Base-by-base conservation (phyloP, 768 basidiomycete species). In the Tricholoma hemisulphureum region DNA sequence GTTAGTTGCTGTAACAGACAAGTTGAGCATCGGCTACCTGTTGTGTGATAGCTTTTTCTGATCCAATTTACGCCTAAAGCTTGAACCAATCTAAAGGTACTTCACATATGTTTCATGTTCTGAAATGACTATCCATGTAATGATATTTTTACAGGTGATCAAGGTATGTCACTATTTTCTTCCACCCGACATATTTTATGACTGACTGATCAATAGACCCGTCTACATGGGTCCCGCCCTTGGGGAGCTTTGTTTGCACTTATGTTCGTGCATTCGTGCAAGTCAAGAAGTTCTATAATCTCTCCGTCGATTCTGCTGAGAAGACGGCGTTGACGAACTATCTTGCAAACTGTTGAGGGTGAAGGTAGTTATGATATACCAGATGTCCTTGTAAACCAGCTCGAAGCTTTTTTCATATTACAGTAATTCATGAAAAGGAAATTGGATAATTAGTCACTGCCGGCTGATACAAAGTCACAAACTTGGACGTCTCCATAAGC, bases 261-360 rank as follows among this genome's bases (percentile, higher is more conserved):
- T 84, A 84, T 55, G 75, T 77, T 28, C 75, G 78, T 8, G 82
- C 83, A 9, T 85, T 80, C 79, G 74, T 84, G 14, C 67, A 75
- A 41, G 78, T 81, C 54, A 85, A 85, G 68, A 68, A 80, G 60
- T 77, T 69, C 61, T 85, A 83, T 61, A 56, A 52, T 31, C 72
- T 85, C 21, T 78, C 78, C 6, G 63, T 83, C 58, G 82, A 83
- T 55, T 64, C 70, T 18, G 78, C 78, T 0, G 83, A 84, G 75
- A 80, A 84, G 71, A 59, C 75, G 7, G 79, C 81, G 13, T 64
- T 83, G 60, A 69, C 71, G 35, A 76, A 57, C 53, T 73, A 75
- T 49, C 71, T 81, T 18, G 63, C 64, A 39, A 64, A 50, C 11
- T 80, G 80, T 65, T 82, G 57, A 60, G n/a, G 24, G 46, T 50